Conservation (phyloP, 2,329 filamentous ascomycete species). For the Pestalotiopsis fici region DNA sequence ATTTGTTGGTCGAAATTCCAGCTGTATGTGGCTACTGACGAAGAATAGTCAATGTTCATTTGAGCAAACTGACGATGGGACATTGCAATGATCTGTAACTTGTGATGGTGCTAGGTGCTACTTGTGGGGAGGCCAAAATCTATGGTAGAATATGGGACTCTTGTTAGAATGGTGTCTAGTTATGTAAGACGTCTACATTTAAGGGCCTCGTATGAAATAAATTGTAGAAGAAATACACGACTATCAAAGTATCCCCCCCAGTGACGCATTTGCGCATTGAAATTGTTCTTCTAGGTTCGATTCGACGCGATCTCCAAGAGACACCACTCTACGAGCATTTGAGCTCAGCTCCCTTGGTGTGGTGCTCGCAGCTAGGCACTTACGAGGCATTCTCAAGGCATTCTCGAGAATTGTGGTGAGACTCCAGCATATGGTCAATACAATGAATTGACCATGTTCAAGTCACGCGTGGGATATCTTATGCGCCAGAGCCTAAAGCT, state of each 20-base stretch:
- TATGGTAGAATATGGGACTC: no score
- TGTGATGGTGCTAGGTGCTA: background rate
- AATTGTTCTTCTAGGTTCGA: background rate
- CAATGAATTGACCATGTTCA: background rate
- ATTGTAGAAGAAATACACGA: background rate
- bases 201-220: no score
- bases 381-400: no score
- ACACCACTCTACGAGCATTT: background rate
- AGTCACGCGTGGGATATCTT: background rate
- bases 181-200: background rate
- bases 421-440: background rate
- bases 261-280: background rate
- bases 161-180: background rate
- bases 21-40: background rate
- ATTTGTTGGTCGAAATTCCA: background rate
- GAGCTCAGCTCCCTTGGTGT: background rate
- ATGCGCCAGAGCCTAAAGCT: background rate
- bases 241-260: background rate
- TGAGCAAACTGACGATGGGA: background rate
- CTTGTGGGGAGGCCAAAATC: no score
- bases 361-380: background rate
- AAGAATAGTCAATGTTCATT: background rate
- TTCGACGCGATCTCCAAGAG: background rate
- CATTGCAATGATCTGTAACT: background rate
- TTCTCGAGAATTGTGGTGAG: background rate